Conservation (phyloP, 2,329 filamentous ascomycete species). For the Aureobasidium uvarum region DNA sequence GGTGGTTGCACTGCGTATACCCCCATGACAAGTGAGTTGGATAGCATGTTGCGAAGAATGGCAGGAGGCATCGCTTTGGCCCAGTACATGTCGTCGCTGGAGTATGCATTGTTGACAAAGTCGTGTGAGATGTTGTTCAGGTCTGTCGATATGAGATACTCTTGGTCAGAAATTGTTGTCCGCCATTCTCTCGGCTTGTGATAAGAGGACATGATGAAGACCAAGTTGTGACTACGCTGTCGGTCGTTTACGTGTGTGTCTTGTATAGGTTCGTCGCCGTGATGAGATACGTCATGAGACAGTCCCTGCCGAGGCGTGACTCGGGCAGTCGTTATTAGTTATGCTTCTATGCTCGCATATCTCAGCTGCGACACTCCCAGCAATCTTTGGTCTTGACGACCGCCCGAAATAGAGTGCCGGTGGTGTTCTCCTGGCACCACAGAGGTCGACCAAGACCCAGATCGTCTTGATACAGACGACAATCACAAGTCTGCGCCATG, state of each 20-base stretch:
- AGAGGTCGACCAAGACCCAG: background rate
- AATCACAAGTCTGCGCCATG: background rate
- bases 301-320: slow-evolving; percentile 13
- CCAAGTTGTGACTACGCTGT: background rate
- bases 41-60: slow-evolving; percentile 31
- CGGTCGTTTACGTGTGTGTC: background rate
- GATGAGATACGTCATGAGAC: slow-evolving; percentile 16
- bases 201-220: background rate
- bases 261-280: background rate
- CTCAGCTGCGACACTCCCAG: background rate
- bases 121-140: slow-evolving; percentile 29
- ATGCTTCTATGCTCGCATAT: background rate
- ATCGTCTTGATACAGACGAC: background rate
- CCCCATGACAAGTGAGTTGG: slow-evolving; percentile 34
- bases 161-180: slow-evolving; percentile 1
- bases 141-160: slow-evolving; percentile 31
- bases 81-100: slow-evolving; percentile 36
- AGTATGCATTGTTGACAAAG: slow-evolving; percentile 36
- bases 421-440: too few relatives aligned
- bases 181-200: slow-evolving; percentile 12
- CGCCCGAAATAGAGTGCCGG: background rate
- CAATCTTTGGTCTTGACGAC: background rate
- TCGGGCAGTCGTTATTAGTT: background rate
- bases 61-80: slow-evolving; percentile 31
- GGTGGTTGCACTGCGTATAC: slow-evolving; percentile 31